Conservation (phyloP, 257 asterid species). For the Fraxinus quadrangulata region DNA sequence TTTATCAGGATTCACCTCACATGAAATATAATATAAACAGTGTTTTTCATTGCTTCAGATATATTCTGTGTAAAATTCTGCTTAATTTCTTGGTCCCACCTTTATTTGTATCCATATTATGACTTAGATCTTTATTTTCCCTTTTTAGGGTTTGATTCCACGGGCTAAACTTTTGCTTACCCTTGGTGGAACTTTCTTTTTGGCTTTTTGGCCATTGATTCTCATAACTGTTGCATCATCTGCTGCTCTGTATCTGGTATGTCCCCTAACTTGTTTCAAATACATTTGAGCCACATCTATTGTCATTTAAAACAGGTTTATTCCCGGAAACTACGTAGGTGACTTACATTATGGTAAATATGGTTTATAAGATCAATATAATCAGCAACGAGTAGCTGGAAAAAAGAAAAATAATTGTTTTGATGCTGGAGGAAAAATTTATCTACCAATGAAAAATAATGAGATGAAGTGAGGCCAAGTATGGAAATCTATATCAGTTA, state of each 20-base stretch:
- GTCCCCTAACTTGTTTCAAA: conserved; percentile 18
- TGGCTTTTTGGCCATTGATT: conserved; percentile 87
- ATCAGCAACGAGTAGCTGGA: neutral
- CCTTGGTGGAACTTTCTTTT: conserved; percentile 90
- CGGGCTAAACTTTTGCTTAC: conserved; percentile 82
- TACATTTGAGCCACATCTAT: conserved; percentile 4
- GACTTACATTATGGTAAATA: neutral
- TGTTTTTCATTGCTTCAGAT: neutral
- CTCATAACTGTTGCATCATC: conserved; percentile 61
- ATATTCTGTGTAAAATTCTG: neutral
- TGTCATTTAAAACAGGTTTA: neutral
- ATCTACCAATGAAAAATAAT: neutral
- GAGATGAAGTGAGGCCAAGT: neutral
- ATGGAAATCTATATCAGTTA: neutral
- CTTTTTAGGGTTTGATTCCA: conserved; percentile 80
- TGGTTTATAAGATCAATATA: neutral
- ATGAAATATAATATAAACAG: neutral
- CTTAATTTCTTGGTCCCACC: neutral
- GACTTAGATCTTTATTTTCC: neutral
- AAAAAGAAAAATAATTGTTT: neutral
- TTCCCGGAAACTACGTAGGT: neutral
- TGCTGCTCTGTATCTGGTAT: conserved; percentile 79
- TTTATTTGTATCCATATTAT: conserved; percentile 6
- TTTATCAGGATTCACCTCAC: neutral
- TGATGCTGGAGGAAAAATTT: neutral